phyloP scores from a whole-genome alignment of 208 protist genomes.

The Leishmania lainsoni region DNA sequence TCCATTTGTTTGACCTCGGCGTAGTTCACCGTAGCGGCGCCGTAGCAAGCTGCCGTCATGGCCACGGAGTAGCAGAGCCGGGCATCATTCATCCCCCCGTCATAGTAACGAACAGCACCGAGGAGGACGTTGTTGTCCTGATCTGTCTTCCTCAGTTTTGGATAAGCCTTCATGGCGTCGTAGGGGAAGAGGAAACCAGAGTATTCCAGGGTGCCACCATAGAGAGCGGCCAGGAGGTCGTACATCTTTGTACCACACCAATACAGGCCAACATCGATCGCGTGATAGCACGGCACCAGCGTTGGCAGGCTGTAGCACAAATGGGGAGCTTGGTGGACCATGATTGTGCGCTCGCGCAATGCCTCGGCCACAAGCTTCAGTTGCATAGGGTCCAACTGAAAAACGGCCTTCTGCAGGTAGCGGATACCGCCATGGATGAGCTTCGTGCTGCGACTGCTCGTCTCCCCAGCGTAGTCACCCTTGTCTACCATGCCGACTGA shows the following conservation, averaged over 20 bases:
- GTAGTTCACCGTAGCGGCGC: conserved; percentile 95
- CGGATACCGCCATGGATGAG: conserved; percentile 97
- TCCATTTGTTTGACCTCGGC: conserved; percentile 70
- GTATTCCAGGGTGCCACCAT: conserved; percentile 80
- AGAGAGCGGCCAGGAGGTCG: conserved; percentile 84
- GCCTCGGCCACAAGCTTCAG: conserved; percentile 92
- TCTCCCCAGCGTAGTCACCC: conserved; percentile 96
- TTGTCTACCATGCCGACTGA: conserved; percentile 93
- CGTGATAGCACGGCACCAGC: conserved; percentile 92
- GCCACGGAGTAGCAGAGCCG: conserved; percentile 94
- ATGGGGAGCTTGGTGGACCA: conserved; percentile 95
- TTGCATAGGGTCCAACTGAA: conserved; percentile 84
- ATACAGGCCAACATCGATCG: conserved; percentile 81
- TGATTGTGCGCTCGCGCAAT: conserved; percentile 91
- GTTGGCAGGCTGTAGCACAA: conserved; percentile 91
- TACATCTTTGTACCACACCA: conserved; percentile 91
- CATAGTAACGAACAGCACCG: conserved; percentile 94
- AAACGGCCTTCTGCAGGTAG: conserved; percentile 94
- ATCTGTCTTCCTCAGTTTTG: conserved; percentile 60
- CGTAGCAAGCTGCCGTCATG: conserved; percentile 91
- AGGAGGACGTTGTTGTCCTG: conserved; percentile 66
- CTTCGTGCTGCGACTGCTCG: conserved; percentile 95
- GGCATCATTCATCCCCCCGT: conserved; percentile 97
- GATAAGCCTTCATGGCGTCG: conserved; percentile 82
- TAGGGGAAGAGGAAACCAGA: conserved; percentile 82